phyloP scores from a whole-genome alignment of 192 early-diverging fungal genomes.

The Coemansia sp. region DNA sequence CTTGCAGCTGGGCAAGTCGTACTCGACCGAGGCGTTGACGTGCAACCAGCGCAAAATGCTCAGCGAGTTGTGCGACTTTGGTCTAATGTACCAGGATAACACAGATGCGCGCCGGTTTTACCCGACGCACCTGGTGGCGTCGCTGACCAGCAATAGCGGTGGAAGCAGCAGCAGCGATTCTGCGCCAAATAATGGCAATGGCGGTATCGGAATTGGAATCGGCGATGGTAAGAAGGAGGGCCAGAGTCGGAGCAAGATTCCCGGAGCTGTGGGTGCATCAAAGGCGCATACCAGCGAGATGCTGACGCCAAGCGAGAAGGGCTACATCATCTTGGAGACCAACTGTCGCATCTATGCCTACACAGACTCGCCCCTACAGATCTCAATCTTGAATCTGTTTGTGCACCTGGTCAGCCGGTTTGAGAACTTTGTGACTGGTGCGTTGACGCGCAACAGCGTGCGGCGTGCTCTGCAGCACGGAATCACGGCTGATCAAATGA shows the following conservation, averaged over 20 bases:
- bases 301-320: conserved; percentile 50
- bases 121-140: conserved; percentile 87
- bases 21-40: conserved; percentile 82
- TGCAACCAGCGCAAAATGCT: conserved; percentile 80
- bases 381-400: conserved; percentile 89
- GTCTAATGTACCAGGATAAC: conserved; percentile 86
- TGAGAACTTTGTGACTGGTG: conserved; percentile 86
- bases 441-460: conserved; percentile 83
- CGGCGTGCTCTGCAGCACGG: conserved; percentile 78
- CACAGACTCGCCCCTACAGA: conserved; percentile 91
- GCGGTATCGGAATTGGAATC: neutral
- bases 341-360: conserved; percentile 96
- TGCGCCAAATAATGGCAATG: conserved; percentile 2
- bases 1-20: conserved; percentile 84
- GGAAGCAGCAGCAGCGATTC: conserved; percentile 27
- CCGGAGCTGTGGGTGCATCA: neutral
- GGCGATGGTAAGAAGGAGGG: neutral
- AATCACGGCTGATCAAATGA: conserved; percentile 95
- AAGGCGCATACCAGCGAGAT: conserved; percentile 14
- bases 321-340: conserved; percentile 92
- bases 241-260: neutral
- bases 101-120: conserved; percentile 73
- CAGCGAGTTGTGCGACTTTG: conserved; percentile 83
- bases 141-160: conserved; percentile 61
- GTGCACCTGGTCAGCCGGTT: conserved; percentile 79